phyloP scores from a whole-genome alignment of 2,329 filamentous ascomycete genomes.

The Pleoardoris graminearum region DNA sequence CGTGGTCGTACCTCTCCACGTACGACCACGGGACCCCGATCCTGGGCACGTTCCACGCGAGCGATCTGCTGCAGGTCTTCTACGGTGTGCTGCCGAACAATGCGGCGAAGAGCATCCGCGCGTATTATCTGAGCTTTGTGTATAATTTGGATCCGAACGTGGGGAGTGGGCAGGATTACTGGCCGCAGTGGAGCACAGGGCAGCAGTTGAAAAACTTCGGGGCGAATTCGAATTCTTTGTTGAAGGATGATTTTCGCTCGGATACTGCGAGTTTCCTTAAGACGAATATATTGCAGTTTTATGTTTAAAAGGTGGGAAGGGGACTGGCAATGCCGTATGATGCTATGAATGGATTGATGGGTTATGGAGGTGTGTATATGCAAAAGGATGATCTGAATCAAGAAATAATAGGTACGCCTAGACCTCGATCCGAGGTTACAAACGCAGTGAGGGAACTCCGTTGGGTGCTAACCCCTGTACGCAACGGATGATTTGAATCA shows the following conservation, averaged over 20 bases:
- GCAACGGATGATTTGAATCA: too few relatives aligned
- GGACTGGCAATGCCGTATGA: not conserved
- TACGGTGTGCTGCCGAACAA: conserved; percentile 66
- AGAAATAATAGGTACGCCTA: too few relatives aligned
- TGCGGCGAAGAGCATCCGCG: conserved; percentile 62
- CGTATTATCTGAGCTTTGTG: conserved; percentile 74
- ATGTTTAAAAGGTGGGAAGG: conserved; percentile 12
- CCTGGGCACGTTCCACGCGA: conserved; percentile 75
- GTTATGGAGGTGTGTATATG: not conserved
- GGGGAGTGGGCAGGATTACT: conserved; percentile 50
- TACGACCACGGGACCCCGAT: conserved; percentile 73
- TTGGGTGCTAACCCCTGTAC: too few relatives aligned
- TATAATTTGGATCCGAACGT: conserved; percentile 72
- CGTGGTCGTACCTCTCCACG: conserved; percentile 75
- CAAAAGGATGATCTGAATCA: too few relatives aligned
- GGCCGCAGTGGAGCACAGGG: conserved; percentile 58
- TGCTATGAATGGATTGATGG: not conserved
- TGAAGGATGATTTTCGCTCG: conserved; percentile 56
- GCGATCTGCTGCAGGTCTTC: conserved; percentile 71
- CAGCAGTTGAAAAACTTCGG: conserved; percentile 58
- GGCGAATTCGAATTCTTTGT: conserved; percentile 40
- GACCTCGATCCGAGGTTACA: too few relatives aligned
- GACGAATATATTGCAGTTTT: conserved; percentile 25
- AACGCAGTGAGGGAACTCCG: too few relatives aligned
- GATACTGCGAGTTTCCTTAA: conserved; percentile 51